Conservation (phyloP, 1,284 basidiomycete species). For the Peniophora sp. region DNA sequence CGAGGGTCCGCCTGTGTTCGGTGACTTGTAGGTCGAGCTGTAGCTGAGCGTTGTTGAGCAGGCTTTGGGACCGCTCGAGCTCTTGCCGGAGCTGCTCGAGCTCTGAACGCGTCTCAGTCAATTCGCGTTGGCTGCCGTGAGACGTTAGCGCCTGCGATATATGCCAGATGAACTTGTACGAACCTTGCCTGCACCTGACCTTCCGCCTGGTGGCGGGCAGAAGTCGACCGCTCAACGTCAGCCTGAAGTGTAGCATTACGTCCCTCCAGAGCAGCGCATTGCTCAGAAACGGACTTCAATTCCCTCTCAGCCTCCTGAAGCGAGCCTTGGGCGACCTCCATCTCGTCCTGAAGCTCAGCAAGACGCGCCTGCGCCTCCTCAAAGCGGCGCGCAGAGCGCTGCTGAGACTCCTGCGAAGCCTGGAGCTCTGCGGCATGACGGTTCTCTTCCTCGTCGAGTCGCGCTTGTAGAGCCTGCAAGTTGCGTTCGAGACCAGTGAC, state of each 20-base stretch:
- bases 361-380: constrained; percentile 8
- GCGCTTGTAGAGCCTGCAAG: constrained; percentile 18
- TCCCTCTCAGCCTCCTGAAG: constrained; percentile 40
- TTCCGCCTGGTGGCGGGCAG: constrained; percentile 53
- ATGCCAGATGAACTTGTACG: constrained; percentile 11
- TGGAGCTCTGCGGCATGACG: constrained; percentile 20
- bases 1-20: constrained; percentile 56
- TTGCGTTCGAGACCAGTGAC: constrained; percentile 17
- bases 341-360: constrained; percentile 18
- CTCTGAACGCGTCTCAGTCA: constrained; percentile 34
- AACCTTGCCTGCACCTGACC: constrained; percentile 53
- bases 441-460: constrained; percentile 21
- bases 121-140: constrained; percentile 36
- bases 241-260: constrained; percentile 52
- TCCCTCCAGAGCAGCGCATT: constrained; percentile 30
- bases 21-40: constrained; percentile 52
- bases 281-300: not conserved
- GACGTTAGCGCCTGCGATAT: constrained; percentile 5
- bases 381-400: constrained; percentile 5
- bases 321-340: constrained; percentile 8
- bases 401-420: not conserved
- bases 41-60: constrained; percentile 52
- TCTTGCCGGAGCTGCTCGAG: constrained; percentile 37
- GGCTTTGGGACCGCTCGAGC: constrained; percentile 45
- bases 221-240: constrained; percentile 53